Percentiles rank a stretch among this genome's conserved stretches.
phyloP scores from a whole-genome alignment of 345 rosid genomes.

The Hypericum androsaemum region DNA sequence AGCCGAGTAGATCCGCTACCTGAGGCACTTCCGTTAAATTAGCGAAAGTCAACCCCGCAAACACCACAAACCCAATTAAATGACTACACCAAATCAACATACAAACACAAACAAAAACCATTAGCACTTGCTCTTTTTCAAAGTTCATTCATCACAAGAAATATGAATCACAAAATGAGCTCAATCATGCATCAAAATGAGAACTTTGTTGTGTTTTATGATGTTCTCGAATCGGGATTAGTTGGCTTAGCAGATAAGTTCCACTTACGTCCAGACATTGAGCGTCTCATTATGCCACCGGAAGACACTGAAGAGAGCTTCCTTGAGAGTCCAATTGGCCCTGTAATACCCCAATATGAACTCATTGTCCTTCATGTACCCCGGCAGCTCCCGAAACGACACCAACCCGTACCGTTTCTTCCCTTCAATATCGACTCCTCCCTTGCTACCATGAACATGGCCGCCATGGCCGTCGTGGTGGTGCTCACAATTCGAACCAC shows the following conservation, averaged over 20 bases:
- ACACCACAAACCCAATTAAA: slow-evolving; percentile 63
- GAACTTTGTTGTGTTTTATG: background rate
- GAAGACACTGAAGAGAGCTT: slow-evolving; percentile 64
- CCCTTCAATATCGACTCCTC: too few species aligned
- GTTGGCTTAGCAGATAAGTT: too few species aligned
- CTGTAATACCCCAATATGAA: slow-evolving; percentile 78
- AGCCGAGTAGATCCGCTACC: slow-evolving; percentile 41
- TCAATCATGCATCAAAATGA: background rate
- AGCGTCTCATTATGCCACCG: slow-evolving; percentile 92
- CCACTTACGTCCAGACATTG: slow-evolving; percentile 82
- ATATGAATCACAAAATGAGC: background rate
- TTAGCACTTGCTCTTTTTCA: background rate
- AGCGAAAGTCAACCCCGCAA: slow-evolving; percentile 45
- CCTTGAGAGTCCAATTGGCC: slow-evolving; percentile 86
- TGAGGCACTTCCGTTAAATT: slow-evolving; percentile 43
- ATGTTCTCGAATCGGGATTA: too few species aligned
- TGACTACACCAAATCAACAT: slow-evolving; percentile 35
- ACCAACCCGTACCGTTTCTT: slow-evolving; percentile 35
- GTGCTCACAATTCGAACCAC: too few species aligned
- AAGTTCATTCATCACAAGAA: background rate
- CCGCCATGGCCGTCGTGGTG: too few species aligned
- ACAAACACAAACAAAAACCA: background rate
- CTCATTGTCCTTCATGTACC: slow-evolving; percentile 77
- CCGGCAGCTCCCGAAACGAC: slow-evolving; percentile 70
- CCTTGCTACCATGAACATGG: too few species aligned